Conservation (phyloP, 1,284 basidiomycete species). For the Rhizoctonia solani region DNA sequence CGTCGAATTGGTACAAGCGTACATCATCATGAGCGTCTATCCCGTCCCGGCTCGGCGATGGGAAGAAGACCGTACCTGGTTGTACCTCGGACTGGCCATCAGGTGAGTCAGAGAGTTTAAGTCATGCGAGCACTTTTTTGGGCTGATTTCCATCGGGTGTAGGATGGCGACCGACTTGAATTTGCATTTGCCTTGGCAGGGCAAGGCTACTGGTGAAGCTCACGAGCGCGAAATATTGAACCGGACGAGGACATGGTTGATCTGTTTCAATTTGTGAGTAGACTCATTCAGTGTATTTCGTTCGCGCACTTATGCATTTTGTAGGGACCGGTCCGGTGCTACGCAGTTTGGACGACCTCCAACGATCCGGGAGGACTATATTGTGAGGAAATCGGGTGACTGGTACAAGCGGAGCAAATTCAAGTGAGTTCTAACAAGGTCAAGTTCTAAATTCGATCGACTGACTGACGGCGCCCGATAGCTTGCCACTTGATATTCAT, state of each 20-base stretch:
- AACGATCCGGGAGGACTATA: constrained; percentile 84
- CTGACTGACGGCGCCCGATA: neutral
- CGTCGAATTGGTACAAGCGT: constrained; percentile 71
- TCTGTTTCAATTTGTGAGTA: constrained; percentile 70
- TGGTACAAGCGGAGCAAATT: constrained; percentile 75
- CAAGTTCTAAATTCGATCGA: neutral
- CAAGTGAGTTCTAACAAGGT: constrained; percentile 53
- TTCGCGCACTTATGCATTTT: neutral
- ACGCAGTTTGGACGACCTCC: constrained; percentile 87
- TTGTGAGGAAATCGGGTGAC: constrained; percentile 70
- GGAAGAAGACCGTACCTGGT: constrained; percentile 83
- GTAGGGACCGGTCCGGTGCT: constrained; percentile 70
- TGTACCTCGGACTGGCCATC: constrained; percentile 79
- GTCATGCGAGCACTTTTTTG: neutral
- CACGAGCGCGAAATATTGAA: constrained; percentile 82
- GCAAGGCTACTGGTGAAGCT: constrained; percentile 64
- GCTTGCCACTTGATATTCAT: constrained; percentile 57
- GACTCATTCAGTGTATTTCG: neutral
- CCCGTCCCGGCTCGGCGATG: constrained; percentile 75
- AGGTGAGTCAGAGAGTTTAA: constrained; percentile 50
- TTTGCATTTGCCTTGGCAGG: constrained; percentile 67
- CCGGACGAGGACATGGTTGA: constrained; percentile 80
- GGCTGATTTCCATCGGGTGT: neutral
- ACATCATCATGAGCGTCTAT: constrained; percentile 77
- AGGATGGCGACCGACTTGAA: constrained; percentile 82